These are phyloP conservation scores for Aspergillus hancockii DNA, from an alignment of 495 filamentous ascomycete species.

Conservation along the genomic window DNA sequence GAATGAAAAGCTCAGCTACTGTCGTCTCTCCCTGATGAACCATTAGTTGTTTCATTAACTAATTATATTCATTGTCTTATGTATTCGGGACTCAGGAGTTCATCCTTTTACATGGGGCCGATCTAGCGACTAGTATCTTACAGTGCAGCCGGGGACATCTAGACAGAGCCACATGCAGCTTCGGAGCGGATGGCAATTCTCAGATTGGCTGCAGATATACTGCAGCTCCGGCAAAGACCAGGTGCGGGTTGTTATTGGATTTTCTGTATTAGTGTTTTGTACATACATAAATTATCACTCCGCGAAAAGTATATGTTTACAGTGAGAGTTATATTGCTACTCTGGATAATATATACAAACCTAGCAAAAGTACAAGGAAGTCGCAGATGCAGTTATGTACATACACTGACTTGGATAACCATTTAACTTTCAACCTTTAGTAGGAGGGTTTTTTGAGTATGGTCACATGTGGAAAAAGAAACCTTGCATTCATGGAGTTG, in stretches of 20 bases:
- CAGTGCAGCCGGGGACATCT: slow-evolving; percentile 1
- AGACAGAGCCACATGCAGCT: slow-evolving; percentile 9
- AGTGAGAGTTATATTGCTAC: background rate
- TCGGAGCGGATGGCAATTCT: slow-evolving; percentile 19
- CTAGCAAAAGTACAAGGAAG: background rate
- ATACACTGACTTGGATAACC: background rate
- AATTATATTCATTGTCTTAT: background rate
- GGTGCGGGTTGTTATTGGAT: background rate
- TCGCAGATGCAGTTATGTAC: background rate
- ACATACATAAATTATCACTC: too few relatives aligned
- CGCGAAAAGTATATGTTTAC: too few relatives aligned
- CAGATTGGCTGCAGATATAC: slow-evolving; percentile 19
- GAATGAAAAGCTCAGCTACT: too few relatives aligned
- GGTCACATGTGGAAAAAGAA: background rate
- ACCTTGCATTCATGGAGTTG: background rate
- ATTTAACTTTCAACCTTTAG: background rate
- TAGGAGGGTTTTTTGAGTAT: background rate
- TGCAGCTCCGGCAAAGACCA: slow-evolving; percentile 16
- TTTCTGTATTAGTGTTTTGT: background rate
- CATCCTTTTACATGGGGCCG: background rate
- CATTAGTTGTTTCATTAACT: background rate
- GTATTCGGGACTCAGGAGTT: background rate
- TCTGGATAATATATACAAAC: background rate
- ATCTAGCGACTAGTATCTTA: slow-evolving; percentile 2
- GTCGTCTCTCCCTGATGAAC: background rate